A percentile compares a stretch with the other conserved stretches of the same genome.
Conservation (phyloP, 257 asterid species). For the Penstemon eatonii region DNA sequence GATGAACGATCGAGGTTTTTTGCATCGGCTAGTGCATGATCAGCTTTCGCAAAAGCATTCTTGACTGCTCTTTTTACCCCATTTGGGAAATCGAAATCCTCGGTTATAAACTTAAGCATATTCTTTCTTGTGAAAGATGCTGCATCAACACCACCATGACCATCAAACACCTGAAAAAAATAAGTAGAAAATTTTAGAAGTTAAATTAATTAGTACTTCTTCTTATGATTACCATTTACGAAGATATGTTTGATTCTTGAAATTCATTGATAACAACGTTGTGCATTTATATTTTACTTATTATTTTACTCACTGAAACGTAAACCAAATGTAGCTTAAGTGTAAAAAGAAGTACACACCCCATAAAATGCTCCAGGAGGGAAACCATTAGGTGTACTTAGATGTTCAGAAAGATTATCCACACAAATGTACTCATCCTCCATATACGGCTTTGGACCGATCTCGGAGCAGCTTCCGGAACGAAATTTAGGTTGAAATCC, state of each 20-base stretch:
- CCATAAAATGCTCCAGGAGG: constrained; percentile 84
- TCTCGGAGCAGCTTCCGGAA: constrained; percentile 82
- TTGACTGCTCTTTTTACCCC: constrained; percentile 61
- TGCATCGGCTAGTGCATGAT: constrained; percentile 70
- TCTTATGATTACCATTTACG: constrained; percentile 1
- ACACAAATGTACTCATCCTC: constrained; percentile 80
- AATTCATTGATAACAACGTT: background rate
- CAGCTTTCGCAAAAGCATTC: constrained; percentile 76
- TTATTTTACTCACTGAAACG: too few species aligned
- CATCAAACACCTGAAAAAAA: constrained; percentile 75
- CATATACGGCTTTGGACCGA: constrained; percentile 80
- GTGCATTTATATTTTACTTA: too few species aligned
- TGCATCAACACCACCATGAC: constrained; percentile 85
- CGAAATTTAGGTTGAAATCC: constrained; percentile 60
- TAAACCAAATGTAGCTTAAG: too few species aligned
- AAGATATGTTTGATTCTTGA: background rate
- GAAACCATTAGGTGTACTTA: constrained; percentile 39
- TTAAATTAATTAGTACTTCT: background rate
- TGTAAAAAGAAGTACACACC: constrained; percentile 45
- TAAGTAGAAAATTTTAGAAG: background rate
- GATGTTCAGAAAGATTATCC: constrained; percentile 64
- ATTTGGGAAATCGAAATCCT: constrained; percentile 71
- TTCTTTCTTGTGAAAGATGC: constrained; percentile 72
- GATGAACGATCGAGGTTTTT: constrained; percentile 64
- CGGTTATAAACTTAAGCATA: constrained; percentile 58